Base-by-base conservation (phyloP, 2,329 filamentous ascomycete species). In the Xylariaceae sp. region DNA sequence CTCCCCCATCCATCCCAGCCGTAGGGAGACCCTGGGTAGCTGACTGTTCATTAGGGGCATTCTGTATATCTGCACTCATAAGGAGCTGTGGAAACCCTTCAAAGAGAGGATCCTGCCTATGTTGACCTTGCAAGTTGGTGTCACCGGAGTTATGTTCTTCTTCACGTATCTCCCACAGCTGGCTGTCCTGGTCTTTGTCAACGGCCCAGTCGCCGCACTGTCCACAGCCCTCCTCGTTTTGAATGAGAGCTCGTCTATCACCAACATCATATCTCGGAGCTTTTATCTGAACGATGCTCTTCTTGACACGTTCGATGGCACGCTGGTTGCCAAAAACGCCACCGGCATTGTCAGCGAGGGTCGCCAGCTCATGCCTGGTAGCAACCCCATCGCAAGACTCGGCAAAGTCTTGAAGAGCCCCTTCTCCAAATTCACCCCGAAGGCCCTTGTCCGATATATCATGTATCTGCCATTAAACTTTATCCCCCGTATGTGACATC, bases 391-490 rank as follows among this genome's bases (percentile, higher is more conserved):
- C 55, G 64, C 68, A 40, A 71, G 76, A 58, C 64, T 84, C 2
- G 80, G 80, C 19, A 80, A 75, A 54, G 67, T 79, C 6, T 54
- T 82, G 43, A 81, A 79, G 64, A 76, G 57, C 37, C 79, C 79
- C 0, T 80, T 83, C 54, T 67, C 73, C 19, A 73, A 72, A 50
- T 80, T 79, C 55, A 75, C 74, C 22, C 73, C 74, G 22, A 79
- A 73, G 57, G 82, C 84, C 6, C 67, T 95, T 36, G 70, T 95
- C 32, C 76, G 88, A 49, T 92, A 92, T 59, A 63, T 95, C 52
- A 79, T 96, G 69, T 93, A 94, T 63, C 74, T 95, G 34, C 91
- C 92, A 10, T 75, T 97, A 49, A 97, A 96, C 70, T 90, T 95
- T 63, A 90, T 97, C 42, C 92, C 92, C 0, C 61, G 68, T 70